These are phyloP conservation scores for Rhodotorula sphaerocarpa DNA, from an alignment of 768 basidiomycete genomes.

Conservation along the genomic window DNA sequence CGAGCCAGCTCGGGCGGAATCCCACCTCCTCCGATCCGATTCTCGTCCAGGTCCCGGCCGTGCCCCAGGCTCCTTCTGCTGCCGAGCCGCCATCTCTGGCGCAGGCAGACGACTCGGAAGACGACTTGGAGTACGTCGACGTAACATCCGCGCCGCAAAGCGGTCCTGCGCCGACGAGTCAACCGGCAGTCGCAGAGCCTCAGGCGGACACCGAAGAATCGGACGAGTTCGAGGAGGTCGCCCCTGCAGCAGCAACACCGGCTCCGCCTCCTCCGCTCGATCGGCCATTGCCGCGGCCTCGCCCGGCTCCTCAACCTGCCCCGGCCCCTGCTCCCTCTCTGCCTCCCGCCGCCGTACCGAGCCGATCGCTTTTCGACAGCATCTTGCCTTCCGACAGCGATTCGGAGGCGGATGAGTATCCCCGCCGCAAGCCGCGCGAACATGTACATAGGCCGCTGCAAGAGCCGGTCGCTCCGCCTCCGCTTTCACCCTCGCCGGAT, in stretches of 20 bases:
- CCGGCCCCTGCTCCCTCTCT: neutral
- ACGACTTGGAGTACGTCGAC: constrained; percentile 35
- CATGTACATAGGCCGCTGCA: neutral
- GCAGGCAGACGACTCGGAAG: constrained; percentile 29
- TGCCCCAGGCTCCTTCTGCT: neutral
- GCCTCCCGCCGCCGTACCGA: constrained; percentile 37
- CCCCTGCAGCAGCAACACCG: neutral
- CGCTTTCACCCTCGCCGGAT: constrained; percentile 7
- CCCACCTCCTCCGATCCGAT: neutral
- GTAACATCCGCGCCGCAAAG: fast-evolving
- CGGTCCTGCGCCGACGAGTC: neutral
- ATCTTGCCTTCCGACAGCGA: constrained; percentile 20
- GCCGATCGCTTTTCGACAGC: constrained; percentile 15
- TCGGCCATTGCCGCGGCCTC: neutral
- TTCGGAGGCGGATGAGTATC: constrained; percentile 1
- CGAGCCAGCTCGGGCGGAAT: no score
- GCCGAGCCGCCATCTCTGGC: no score
- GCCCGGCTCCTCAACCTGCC: neutral
- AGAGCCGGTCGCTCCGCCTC: neutral
- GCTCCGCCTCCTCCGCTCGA: neutral
- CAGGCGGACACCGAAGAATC: constrained; percentile 35
- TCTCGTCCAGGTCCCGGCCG: neutral
- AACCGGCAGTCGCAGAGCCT: neutral
- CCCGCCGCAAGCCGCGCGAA: neutral
- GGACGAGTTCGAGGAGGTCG: constrained; percentile 40